Evolutionary conservation across 306 rosid genomes (phyloP).

Genomic region (Rosa chinensis): DNA sequence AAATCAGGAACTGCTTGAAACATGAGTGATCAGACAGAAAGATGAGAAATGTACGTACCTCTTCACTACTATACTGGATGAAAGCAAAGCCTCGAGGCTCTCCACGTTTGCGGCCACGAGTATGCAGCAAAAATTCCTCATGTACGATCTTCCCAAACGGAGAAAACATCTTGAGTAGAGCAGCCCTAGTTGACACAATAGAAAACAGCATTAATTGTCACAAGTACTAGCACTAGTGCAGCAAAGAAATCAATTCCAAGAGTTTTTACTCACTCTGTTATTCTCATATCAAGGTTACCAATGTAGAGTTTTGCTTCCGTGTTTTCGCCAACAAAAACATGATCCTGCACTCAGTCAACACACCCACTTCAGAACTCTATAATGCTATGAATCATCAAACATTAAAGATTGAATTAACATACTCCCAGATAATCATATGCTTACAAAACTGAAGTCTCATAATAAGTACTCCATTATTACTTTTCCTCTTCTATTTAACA

Average conservation of each 20-base stretch:
- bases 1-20: constrained; percentile 62
- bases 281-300: constrained; percentile 87
- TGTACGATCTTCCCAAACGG: constrained; percentile 84
- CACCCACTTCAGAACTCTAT: background rate
- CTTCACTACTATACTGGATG: constrained; percentile 70
- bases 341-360: constrained; percentile 54
- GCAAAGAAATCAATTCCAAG: background rate
- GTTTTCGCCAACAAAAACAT: constrained; percentile 57
- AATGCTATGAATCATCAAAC: background rate
- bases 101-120: constrained; percentile 84
- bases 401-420: background rate
- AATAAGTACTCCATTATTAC: background rate
- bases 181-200: constrained; percentile 54
- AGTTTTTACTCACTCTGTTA: constrained; percentile 75
- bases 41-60: constrained; percentile 65
- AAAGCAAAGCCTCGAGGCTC: constrained; percentile 94
- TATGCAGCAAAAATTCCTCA: constrained; percentile 87
- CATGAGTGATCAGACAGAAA: background rate
- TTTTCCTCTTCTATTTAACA: background rate
- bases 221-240: background rate
- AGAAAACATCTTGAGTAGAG: constrained; percentile 82
- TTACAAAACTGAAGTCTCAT: background rate
- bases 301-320: constrained; percentile 71
- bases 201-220: constrained; percentile 13
- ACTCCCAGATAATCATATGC: background rate